Base-by-base conservation (phyloP, 257 asterid species). In the Plantago elongata region DNA sequence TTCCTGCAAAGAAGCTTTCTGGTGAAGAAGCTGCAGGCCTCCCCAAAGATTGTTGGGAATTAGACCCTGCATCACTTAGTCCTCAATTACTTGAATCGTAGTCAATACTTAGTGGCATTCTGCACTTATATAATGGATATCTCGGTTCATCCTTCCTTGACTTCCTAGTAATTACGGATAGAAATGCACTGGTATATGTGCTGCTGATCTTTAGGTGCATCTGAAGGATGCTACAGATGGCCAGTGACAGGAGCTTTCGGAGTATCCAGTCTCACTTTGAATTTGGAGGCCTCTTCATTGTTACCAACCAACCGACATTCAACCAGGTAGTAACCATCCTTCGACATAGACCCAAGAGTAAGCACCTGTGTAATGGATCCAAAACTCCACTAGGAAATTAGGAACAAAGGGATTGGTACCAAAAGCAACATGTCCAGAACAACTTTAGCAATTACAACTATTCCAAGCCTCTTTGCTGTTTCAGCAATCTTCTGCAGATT, bases 271-370 rank as follows among this genome's bases (percentile, higher is more conserved):
- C 27, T 22, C 27, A 22, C 27, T 22, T 22, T 22, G 27, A 22
- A 22, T 22, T 22, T 22, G 27, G 1, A 22, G 27, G 27, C 27
- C 27, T 22, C 27, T 22, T 22, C 27, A 22, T 84, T 0, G 70
- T 70, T 14, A 85, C 98, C 52, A 91, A 64, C 98, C 98, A 91
- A 54, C 98, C 98, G 0, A 90, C 84, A 38, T 94, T 95, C 96
- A 90, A 42, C 98, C 98, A 0, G 98, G 98, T 0, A 91, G 94
- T 58, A 91, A 56, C 95, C 95, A 91, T 79, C 98, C 76, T 91
- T 91, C 0, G 98, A 86, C 66, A 91, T 45, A 5, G 98, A 86
- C 0, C 98, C 98, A 7, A 91, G 84, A 37, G 95, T 91, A 18
- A 91, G 61, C 61, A 91, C 86, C 0, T 89, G 95, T 11, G 83